Conservation (phyloP, 148 eudicot genomes). For the Silene latifolia region DNA sequence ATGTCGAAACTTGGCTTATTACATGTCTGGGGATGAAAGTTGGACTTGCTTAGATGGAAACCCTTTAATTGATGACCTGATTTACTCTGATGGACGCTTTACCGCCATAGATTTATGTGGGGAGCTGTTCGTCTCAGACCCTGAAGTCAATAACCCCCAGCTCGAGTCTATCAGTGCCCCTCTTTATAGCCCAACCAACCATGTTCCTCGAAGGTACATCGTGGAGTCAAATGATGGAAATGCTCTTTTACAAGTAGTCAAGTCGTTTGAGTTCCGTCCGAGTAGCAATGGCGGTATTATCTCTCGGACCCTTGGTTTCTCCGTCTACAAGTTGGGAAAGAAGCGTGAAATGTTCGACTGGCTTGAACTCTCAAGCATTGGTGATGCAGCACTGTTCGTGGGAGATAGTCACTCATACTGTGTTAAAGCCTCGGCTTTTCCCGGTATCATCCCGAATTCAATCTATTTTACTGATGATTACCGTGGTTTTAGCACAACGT, state of each 20-base stretch:
- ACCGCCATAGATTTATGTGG: slow-evolving; percentile 1
- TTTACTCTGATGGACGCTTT: not conserved
- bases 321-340: not conserved
- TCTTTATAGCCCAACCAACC: not conserved
- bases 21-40: slow-evolving; percentile 7
- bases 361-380: not conserved
- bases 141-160: not conserved
- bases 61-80: not conserved
- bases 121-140: not conserved
- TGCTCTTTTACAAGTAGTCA: slow-evolving; percentile 13
- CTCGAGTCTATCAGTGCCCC: not conserved
- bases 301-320: not conserved
- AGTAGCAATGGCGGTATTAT: not conserved
- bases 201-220: slow-evolving; percentile 4
- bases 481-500: not conserved
- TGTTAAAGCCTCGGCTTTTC: slow-evolving; percentile 10
- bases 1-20: slow-evolving; percentile 4
- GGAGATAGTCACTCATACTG: slow-evolving; percentile 19
- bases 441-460: not conserved
- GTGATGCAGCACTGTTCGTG: slow-evolving; percentile 17
- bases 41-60: not conserved
- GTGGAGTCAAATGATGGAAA: not conserved
- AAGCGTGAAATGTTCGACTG: not conserved
- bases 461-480: slow-evolving; percentile 24
- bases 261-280: not conserved